phyloP scores from a whole-genome alignment of 345 rosid genomes.

The Eucalyptus regnans region DNA sequence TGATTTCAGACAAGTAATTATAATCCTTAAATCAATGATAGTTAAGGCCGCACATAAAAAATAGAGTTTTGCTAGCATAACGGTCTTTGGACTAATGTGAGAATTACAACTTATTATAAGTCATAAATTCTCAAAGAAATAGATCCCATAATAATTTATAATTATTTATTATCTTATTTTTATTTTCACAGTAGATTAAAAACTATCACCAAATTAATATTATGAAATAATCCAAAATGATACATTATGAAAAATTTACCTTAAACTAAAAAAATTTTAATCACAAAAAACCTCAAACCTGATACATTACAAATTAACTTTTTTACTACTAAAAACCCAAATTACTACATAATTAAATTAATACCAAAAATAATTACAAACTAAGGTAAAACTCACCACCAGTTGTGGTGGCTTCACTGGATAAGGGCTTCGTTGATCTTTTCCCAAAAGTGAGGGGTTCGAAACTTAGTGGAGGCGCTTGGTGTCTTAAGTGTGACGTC shows the following conservation, averaged over 20 bases:
- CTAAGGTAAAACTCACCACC: fast-evolving
- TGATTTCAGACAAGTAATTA: not conserved
- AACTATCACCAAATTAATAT: fast-evolving
- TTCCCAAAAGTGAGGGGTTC: too few species aligned
- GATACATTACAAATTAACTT: fast-evolving
- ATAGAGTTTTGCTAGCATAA: too few species aligned
- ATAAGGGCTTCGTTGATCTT: too few species aligned
- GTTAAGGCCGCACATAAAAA: fast-evolving
- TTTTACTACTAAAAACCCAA: too few species aligned
- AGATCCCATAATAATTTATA: fast-evolving
- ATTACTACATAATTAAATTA: too few species aligned
- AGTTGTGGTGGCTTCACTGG: too few species aligned
- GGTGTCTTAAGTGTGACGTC: too few species aligned
- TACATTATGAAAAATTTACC: not conserved
- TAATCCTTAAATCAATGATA: fast-evolving
- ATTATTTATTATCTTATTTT: too few species aligned
- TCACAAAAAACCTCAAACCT: not conserved
- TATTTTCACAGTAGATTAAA: fast-evolving
- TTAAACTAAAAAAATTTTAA: not conserved
- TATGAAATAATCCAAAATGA: fast-evolving
- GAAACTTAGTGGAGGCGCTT: too few species aligned
- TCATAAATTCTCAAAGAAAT: fast-evolving
- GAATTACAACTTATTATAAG: fast-evolving
- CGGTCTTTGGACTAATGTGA: fast-evolving
- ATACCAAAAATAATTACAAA: too few species aligned